phyloP scores from a whole-genome alignment of 2,329 filamentous ascomycete species.

The Didymella keratinophila region DNA sequence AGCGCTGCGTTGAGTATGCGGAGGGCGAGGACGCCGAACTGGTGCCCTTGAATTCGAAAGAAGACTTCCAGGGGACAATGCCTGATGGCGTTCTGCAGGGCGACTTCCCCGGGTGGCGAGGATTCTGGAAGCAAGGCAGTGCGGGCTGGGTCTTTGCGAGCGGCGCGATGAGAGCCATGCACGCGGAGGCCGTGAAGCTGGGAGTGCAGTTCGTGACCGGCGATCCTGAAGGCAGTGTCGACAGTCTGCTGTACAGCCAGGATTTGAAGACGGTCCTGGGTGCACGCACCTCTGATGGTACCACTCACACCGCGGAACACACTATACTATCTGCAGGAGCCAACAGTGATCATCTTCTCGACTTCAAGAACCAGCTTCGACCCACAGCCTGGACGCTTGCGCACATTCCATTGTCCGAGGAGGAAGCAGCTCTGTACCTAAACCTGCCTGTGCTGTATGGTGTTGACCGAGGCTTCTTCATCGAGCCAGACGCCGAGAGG shows the following conservation, averaged over 20 bases:
- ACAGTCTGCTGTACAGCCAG: conserved; percentile 44
- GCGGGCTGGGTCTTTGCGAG: conserved; percentile 64
- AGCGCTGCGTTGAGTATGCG: conserved; percentile 49
- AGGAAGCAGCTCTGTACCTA: conserved; percentile 57
- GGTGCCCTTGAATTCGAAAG: conserved; percentile 50
- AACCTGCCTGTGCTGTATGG: conserved; percentile 60
- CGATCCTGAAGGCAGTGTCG: conserved; percentile 48
- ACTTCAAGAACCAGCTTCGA: conserved; percentile 62
- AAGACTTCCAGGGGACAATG: conserved; percentile 61
- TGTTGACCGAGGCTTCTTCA: conserved; percentile 60
- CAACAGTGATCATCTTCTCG: conserved; percentile 56
- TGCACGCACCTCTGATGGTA: conserved; percentile 55
- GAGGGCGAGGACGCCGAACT: conserved; percentile 45
- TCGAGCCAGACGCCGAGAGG: conserved; percentile 57
- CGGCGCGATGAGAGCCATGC: conserved; percentile 58
- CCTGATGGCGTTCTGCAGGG: conserved; percentile 61
- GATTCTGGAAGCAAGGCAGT: conserved; percentile 55
- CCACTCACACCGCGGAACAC: conserved; percentile 52
- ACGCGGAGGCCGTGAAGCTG: conserved; percentile 55
- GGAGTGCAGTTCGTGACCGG: conserved; percentile 60
- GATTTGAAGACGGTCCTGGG: conserved; percentile 52
- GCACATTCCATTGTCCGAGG: conserved; percentile 58
- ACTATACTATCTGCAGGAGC: conserved; percentile 62
- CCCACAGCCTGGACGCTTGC: conserved; percentile 64
- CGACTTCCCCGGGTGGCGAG: conserved; percentile 60